Base-by-base conservation (phyloP, 164 flowering plant species). In the Vitis rupestris region DNA sequence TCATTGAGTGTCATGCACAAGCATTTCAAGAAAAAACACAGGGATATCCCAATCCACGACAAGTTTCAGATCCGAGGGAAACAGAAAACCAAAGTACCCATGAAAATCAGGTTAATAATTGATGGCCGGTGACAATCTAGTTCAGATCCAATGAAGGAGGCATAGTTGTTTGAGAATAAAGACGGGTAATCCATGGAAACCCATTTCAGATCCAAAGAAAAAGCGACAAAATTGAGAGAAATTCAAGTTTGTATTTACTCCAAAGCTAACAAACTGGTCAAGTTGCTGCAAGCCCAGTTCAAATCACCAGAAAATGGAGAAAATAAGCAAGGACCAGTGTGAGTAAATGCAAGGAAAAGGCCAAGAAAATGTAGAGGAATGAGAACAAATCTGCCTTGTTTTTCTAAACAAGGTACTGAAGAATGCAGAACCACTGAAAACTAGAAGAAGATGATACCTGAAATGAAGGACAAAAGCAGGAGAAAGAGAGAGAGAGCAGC, bases 391-490 rank as follows among this genome's bases (percentile, higher is more conserved):
- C 19, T 1, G 3, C 10, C 59, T 57, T 53, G 44, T 3, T 37
- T 53, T 53, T 6, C 14, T 9, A 19, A 59, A 61, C 19, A 17
- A 10, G 37, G 50, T 15, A 23, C 27, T 23, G 27, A 23, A 23
- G 27, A 23, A 23, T 61, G n/a, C 37, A 31, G 14, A 48, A 16
- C 10, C 49, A 19, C 50, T 11, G 50, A 63, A 44, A 63, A 4
- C 14, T 16, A 49, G 44, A 53, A 63, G 15, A 29, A 27, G 59
- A 29, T 16, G 53, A 10, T 71, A 84, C 86, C 87, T 78, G 86
- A 73, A 64, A 56, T 60, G 81, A 82, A 62, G 78, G 70, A 74
- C 68, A 74, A 49, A 23, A 83, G 79, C 56, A 84, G 72, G 14
- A 76, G 62, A 50, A 68, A 64, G 17, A 72, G 73, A 62, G 67